Conservation (phyloP, 176 grass and related monocot genomes). For the Luzula sylvatica region DNA sequence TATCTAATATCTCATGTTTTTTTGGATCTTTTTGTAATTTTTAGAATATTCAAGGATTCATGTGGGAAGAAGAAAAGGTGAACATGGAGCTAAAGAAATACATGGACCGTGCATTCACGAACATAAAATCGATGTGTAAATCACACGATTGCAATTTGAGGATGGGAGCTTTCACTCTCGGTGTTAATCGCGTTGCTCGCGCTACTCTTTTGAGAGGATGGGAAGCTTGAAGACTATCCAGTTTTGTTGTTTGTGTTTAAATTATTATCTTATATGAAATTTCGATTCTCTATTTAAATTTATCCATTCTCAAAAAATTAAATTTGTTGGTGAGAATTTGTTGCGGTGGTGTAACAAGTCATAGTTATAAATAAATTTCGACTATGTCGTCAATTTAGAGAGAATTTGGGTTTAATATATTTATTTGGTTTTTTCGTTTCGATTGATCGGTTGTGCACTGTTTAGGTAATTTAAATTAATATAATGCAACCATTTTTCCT, state of each 20-base stretch:
- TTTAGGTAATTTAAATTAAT: no score
- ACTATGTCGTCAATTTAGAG: no score
- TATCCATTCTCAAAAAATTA: neutral
- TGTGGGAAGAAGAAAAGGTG: slow-evolving; percentile 97
- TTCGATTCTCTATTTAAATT: neutral
- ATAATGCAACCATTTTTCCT: no score
- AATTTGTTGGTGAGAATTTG: neutral
- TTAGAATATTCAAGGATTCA: slow-evolving; percentile 99
- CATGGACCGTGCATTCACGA: slow-evolving; percentile 62
- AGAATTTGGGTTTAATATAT: no score
- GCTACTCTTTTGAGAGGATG: slow-evolving; percentile 89
- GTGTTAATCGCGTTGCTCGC: slow-evolving; percentile 83
- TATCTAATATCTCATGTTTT: slow-evolving; percentile 13
- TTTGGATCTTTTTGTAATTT: slow-evolving; percentile 5
- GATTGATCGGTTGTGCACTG: no score
- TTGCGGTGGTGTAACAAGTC: no score
- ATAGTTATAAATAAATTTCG: no score
- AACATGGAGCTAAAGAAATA: slow-evolving; percentile 96
- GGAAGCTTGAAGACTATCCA: slow-evolving; percentile 41
- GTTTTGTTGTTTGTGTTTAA: slow-evolving; percentile 1
- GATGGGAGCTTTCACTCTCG: slow-evolving; percentile 94
- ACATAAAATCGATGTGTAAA: slow-evolving; percentile 88
- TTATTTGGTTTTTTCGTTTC: no score
- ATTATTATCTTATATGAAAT: neutral
- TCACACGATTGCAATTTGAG: slow-evolving; percentile 71